Conservation (phyloP, 805 yeast genomes). For the Schwanniomyces polymorphus region DNA sequence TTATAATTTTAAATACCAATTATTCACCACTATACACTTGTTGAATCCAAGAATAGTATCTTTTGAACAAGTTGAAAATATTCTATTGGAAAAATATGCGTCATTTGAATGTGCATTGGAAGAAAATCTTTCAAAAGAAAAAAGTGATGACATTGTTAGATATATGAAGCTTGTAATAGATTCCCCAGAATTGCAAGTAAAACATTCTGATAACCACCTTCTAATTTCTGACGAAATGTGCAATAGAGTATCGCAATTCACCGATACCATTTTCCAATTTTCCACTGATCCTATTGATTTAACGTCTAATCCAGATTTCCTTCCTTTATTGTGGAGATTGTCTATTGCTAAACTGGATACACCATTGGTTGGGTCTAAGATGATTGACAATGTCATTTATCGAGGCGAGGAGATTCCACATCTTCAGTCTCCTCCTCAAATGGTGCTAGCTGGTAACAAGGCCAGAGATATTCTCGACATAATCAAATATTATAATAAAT, state of each 20-base stretch:
- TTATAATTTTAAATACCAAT: slow-evolving; percentile 16
- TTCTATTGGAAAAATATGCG: slow-evolving; percentile 27
- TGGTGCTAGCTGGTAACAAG: slow-evolving; percentile 23
- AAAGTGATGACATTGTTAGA: slow-evolving; percentile 25
- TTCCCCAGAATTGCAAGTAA: slow-evolving; percentile 19
- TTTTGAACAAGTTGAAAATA: slow-evolving; percentile 22
- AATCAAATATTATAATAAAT: slow-evolving; percentile 19
- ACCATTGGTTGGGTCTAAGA: slow-evolving; percentile 19
- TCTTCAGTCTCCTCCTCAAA: slow-evolving; percentile 4
- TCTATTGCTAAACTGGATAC: slow-evolving; percentile 14
- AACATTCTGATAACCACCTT: slow-evolving; percentile 2
- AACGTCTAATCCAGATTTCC: slow-evolving; percentile 23
- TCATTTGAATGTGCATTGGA: slow-evolving; percentile 13
- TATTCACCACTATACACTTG: slow-evolving; percentile 27
- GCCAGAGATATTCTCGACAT: slow-evolving; percentile 29
- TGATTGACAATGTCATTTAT: slow-evolving; percentile 24
- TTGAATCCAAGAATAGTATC: slow-evolving; percentile 21
- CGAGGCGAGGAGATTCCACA: slow-evolving; percentile 9
- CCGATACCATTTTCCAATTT: slow-evolving; percentile 24
- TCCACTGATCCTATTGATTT: slow-evolving; percentile 22
- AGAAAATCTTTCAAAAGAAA: slow-evolving; percentile 11
- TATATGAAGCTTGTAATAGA: slow-evolving; percentile 36
- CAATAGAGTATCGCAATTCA: slow-evolving; percentile 27
- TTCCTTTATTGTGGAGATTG: slow-evolving; percentile 37
- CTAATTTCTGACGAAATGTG: slow-evolving; percentile 16